Evolutionary conservation across 1,284 basidiomycete species (phyloP), one percentile per base, ranked within the genome.

Genomic region (Tetrapyrgos nigripes): DNA sequence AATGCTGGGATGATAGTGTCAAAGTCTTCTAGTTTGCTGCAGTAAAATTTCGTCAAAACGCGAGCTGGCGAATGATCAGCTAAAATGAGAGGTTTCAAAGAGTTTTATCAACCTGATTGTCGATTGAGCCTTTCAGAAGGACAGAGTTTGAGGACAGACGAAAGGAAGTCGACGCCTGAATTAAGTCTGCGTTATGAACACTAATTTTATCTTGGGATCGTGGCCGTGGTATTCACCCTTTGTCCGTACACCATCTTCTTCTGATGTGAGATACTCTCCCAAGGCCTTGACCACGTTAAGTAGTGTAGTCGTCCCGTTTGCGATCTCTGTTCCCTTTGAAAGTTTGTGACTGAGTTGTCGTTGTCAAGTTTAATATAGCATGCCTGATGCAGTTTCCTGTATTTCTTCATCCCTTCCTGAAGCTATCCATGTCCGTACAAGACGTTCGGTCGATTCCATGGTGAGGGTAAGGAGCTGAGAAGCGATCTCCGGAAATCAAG

Each of bases 231-330:
- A 48, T 27, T 52, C 43, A 76, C 96, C 97, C 79, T 94, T 94
- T 4, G 87, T 84, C 40, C 96, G 83, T 14, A 89, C 73, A 2
- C 83, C 79, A 64, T 92, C 93, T 55, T 96, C 92, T 64, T 96
- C 92, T 1, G 92, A 88, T 0, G 92, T 96, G 27, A 99, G 81
- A 68, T 91, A 94, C 65, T 93, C 89, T 31, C 93, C 94, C 0
- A 97, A 82, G 21, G 88, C 87, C 68, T 93, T 93, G 14, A 98
- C 94, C n/a, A 98, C 76, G 58, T 89, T 83, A 2, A 97, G 79
- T 5, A 98, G 78, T n/a, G 86, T 83, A 26, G 83, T 74, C 17
- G 78, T 72, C 28, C 86, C 86, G 58, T 75, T 77, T 23, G 85
- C 83, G 63, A 96, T 84, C 66, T 86, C 94, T 95, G 73, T 54